Evolutionary conservation across 2,329 filamentous ascomycete genomes (phyloP).

Genomic region (Beauveria brongniartii): DNA sequence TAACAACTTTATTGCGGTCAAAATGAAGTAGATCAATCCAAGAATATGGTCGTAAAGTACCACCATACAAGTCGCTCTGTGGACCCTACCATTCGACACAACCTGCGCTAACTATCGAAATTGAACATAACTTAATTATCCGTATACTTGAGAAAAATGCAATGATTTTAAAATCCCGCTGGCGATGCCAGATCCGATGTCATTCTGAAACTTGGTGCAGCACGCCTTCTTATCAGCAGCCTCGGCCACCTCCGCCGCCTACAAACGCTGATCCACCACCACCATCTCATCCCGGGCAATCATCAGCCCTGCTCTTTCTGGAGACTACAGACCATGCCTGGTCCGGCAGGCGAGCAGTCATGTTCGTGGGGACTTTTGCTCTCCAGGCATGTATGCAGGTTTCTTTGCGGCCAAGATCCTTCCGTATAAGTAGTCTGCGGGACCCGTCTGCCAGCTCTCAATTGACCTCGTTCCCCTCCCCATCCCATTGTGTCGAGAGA

Average conservation of each 20-base stretch:
- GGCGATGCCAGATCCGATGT: background rate
- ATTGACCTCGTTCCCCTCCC: background rate
- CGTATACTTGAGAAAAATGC: no score
- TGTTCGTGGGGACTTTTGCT: conserved; percentile 4
- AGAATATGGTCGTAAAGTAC: no score
- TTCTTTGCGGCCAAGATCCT: background rate
- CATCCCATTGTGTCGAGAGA: background rate
- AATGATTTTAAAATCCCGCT: no score
- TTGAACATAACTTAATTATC: no score
- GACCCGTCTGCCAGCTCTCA: background rate
- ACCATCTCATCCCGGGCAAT: background rate
- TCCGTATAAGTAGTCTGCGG: background rate
- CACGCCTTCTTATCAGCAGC: background rate
- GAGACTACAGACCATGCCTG: background rate
- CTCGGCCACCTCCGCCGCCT: conserved; percentile 1
- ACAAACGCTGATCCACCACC: background rate
- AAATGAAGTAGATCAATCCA: no score
- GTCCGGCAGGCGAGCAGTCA: background rate
- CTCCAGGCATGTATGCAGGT: background rate
- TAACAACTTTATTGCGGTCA: no score
- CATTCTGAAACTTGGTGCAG: background rate
- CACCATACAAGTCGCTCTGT: no score
- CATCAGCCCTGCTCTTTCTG: background rate
- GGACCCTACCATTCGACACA: no score
- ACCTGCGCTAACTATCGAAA: no score